Evolutionary conservation across 768 basidiomycete genomes (phyloP).

Genomic region (Kondoa malvinella): DNA sequence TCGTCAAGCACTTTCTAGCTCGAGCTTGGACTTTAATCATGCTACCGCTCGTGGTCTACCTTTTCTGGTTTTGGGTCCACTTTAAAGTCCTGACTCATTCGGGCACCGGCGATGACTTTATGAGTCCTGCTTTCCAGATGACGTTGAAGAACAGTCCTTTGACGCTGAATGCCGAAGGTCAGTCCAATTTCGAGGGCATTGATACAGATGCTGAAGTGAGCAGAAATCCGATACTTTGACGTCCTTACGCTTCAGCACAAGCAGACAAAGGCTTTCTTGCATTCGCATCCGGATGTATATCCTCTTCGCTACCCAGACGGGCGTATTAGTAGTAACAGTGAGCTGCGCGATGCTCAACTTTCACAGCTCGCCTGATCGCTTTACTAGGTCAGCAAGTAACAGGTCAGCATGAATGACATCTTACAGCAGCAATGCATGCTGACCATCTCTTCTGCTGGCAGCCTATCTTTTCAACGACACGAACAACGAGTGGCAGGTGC

Average conservation of each 20-base stretch:
- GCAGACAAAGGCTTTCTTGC: conserved; percentile 79
- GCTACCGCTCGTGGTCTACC: conserved; percentile 75
- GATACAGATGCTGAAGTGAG: neutral
- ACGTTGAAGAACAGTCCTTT: conserved; percentile 82
- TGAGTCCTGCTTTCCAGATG: conserved; percentile 97
- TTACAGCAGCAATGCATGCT: conserved; percentile 48
- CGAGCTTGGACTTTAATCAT: conserved; percentile 68
- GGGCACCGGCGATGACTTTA: conserved; percentile 85
- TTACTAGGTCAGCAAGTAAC: conserved; percentile 27
- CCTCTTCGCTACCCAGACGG: conserved; percentile 90
- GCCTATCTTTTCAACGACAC: conserved; percentile 84
- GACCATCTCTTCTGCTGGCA: neutral
- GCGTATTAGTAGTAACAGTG: conserved; percentile 49
- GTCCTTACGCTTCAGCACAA: conserved; percentile 73
- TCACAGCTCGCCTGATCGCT: neutral
- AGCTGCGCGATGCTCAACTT: conserved; percentile 2
- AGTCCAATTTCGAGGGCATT: neutral
- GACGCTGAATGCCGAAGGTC: conserved; percentile 81
- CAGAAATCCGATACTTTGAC: conserved; percentile 89
- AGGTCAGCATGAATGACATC: neutral
- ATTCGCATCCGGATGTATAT: conserved; percentile 80
- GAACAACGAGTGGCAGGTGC: conserved; percentile 89
- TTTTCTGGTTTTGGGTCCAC: conserved; percentile 91
- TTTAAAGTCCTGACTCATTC: conserved; percentile 72
- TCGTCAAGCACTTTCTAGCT: conserved; percentile 73